Conservation (phyloP, 1,284 basidiomycete genomes). For the Malassezia psittaci region DNA sequence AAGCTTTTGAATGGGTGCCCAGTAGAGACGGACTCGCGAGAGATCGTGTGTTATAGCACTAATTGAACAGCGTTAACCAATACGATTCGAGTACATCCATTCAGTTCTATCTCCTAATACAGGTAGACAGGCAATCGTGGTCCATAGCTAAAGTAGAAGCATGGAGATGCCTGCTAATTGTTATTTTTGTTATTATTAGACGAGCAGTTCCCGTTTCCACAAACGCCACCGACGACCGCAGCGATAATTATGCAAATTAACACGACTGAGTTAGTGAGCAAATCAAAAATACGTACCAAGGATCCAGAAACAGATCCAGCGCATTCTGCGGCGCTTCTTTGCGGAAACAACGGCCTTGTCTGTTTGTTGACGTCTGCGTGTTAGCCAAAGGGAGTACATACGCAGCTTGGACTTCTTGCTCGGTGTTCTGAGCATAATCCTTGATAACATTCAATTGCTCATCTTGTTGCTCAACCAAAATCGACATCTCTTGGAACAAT, state of each 20-base stretch:
- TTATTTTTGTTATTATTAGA: conserved; percentile 4
- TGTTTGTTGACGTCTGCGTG: conserved; percentile 51
- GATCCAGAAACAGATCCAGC: conserved; percentile 46
- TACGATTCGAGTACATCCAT: too few relatives aligned
- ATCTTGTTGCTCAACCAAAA: conserved; percentile 45
- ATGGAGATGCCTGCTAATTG: not conserved
- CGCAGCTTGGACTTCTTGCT: conserved; percentile 35
- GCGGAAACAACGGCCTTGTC: conserved; percentile 63
- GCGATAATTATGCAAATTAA: conserved; percentile 33
- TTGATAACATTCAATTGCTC: conserved; percentile 44
- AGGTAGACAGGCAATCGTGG: too few relatives aligned
- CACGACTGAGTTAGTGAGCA: conserved; percentile 18
- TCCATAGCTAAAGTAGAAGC: too few relatives aligned
- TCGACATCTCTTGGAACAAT: conserved; percentile 63
- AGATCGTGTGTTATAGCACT: too few relatives aligned
- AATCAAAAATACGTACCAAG: not conserved
- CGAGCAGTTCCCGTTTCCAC: conserved; percentile 16
- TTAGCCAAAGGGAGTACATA: conserved; percentile 26
- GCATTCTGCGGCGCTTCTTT: conserved; percentile 63
- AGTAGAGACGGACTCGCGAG: too few relatives aligned
- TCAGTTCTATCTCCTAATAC: too few relatives aligned
- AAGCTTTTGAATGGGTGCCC: too few relatives aligned
- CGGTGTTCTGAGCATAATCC: conserved; percentile 19
- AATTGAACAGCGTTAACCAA: too few relatives aligned
- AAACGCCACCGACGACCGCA: conserved; percentile 29